A percentile compares a stretch with the other conserved stretches of the same genome.
Conservation (phyloP, 2,329 filamentous ascomycete species). For the Pestalotiopsis sp. region DNA sequence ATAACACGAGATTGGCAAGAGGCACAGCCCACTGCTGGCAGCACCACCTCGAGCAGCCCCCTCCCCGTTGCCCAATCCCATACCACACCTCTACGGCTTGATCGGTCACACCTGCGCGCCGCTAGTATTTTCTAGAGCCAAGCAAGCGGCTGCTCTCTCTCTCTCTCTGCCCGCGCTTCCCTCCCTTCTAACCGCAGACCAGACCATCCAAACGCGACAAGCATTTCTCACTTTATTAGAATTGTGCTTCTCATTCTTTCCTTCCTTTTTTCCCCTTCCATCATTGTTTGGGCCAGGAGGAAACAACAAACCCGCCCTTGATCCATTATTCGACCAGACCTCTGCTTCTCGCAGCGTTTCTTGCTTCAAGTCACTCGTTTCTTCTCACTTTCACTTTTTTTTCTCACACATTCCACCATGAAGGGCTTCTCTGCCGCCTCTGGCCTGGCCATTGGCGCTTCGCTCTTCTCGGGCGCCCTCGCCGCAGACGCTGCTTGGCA, state of each 20-base stretch:
- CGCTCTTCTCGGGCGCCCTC: slow-evolving; percentile 26
- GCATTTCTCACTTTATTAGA: background rate
- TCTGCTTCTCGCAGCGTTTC: background rate
- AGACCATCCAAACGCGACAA: background rate
- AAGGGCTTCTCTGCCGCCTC: slow-evolving; percentile 27
- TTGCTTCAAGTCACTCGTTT: slow-evolving; percentile 11
- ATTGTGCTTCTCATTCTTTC: background rate
- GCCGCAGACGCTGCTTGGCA: slow-evolving; percentile 30
- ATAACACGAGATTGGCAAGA: background rate
- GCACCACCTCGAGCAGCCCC: background rate
- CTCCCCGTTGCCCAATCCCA: background rate
- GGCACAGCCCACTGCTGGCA: background rate
- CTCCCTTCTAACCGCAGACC: background rate
- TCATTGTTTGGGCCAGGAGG: background rate
- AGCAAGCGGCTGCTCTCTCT: background rate
- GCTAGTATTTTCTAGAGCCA: background rate
- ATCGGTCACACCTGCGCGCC: background rate
- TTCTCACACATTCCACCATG: slow-evolving; percentile 21
- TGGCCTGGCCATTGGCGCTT: slow-evolving; percentile 25
- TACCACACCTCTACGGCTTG: background rate
- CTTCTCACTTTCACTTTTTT: slow-evolving; percentile 3
- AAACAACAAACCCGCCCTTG: background rate
- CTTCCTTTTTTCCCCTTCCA: background rate
- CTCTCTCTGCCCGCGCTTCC: background rate
- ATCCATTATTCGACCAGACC: background rate